Conservation (phyloP, 2,329 filamentous ascomycete species). For the Fusarium ambrosium region DNA sequence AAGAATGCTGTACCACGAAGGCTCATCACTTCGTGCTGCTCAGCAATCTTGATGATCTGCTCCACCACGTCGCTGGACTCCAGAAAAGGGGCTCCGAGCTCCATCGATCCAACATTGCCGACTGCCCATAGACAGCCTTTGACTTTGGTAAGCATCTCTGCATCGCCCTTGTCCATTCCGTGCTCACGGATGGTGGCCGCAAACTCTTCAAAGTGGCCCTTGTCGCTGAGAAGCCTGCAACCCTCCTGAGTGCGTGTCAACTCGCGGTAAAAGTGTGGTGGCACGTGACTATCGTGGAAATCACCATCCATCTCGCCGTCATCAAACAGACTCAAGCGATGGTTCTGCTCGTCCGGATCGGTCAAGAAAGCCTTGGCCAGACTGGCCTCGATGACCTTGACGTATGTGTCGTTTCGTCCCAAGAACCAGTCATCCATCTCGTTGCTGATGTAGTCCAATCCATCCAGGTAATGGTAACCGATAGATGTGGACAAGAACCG, state of each 20-base stretch:
- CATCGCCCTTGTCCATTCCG: conserved; percentile 85
- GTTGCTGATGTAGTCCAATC: conserved; percentile 97
- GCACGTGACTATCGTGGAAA: conserved; percentile 77
- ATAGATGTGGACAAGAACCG: conserved; percentile 96
- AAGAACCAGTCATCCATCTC: conserved; percentile 99
- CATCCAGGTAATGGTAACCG: conserved; percentile 97
- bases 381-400: conserved; percentile 94
- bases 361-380: conserved; percentile 87
- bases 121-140: conserved; percentile 98
- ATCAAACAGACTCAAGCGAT: conserved; percentile 70
- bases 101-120: conserved; percentile 98
- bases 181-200: conserved; percentile 89
- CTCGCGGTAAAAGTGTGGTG: conserved; percentile 98
- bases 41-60: conserved; percentile 89
- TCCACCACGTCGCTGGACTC: conserved; percentile 91
- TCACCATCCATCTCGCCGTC: conserved; percentile 69
- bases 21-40: conserved; percentile 89
- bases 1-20: conserved; percentile 97
- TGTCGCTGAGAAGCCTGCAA: conserved; percentile 88
- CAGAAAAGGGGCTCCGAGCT: conserved; percentile 93
- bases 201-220: conserved; percentile 97
- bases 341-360: conserved; percentile 69
- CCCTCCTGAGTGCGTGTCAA: conserved; percentile 93
- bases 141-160: conserved; percentile 89
- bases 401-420: conserved; percentile 96